These are phyloP conservation scores for Phyllostachys edulis DNA, from an alignment of 176 grass and related monocot species.

Conservation along the genomic window DNA sequence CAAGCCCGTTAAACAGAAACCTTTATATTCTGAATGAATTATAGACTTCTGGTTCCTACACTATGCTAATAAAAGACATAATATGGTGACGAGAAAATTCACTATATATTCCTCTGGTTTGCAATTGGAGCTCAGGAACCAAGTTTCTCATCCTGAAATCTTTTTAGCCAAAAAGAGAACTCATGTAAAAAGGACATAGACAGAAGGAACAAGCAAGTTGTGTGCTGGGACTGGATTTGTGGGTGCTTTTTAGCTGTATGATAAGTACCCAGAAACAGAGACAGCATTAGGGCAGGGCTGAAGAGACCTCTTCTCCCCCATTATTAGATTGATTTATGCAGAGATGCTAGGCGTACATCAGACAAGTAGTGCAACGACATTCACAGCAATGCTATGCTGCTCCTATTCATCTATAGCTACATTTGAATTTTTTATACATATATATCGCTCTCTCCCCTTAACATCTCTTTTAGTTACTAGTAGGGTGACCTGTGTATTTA, in stretches of 20 bases:
- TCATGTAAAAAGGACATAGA: constrained; percentile 28
- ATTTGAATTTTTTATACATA: not conserved
- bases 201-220: constrained; percentile 52
- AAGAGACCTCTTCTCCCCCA: not conserved
- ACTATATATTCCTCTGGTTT: not conserved
- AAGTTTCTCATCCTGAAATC: not conserved
- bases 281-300: too few relatives aligned
- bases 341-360: constrained; percentile 28
- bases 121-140: not conserved
- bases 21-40: not conserved
- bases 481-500: too few relatives aligned
- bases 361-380: constrained; percentile 20
- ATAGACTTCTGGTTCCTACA: not conserved
- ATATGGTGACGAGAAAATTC: not conserved
- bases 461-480: not conserved
- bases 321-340: not conserved
- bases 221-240: constrained; percentile 37
- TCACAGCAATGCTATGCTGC: constrained; percentile 23
- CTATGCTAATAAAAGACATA: not conserved
- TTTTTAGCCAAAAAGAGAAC: not conserved
- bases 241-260: constrained; percentile 48
- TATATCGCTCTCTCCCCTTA: not conserved
- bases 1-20: not conserved
- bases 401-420: constrained; percentile 34
- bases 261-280: too few relatives aligned